phyloP scores from a whole-genome alignment of 208 protist species.

The Trypanosoma caninum region DNA sequence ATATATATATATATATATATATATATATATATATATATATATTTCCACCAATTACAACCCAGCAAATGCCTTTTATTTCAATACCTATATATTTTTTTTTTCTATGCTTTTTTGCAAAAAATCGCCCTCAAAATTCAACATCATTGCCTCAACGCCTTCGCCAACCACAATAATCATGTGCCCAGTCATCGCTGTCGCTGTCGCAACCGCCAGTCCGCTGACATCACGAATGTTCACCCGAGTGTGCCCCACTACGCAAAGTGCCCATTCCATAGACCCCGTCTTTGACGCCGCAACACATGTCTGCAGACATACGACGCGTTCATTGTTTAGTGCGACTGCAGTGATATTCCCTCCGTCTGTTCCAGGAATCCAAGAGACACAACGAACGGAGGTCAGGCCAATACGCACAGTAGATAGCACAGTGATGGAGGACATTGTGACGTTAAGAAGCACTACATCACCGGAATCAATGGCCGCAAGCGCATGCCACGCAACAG shows the following conservation, averaged over 20 bases:
- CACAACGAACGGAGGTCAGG: conserved; percentile 51
- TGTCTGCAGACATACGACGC: conserved; percentile 12
- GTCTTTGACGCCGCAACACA: neutral
- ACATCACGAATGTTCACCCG: conserved; percentile 62
- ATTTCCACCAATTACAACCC: too few relatives aligned
- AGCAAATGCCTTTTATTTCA: too few relatives aligned
- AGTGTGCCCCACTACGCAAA: conserved; percentile 5
- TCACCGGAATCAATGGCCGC: conserved; percentile 29
- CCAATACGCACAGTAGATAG: conserved; percentile 28
- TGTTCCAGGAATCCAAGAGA: conserved; percentile 24
- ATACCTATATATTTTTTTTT: neutral
- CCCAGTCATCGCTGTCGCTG: neutral
- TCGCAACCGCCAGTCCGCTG: conserved; percentile 41
- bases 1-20: too few relatives aligned
- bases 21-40: conserved; percentile 24
- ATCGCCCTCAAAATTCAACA: neutral
- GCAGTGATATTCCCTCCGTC: neutral
- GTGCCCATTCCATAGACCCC: neutral
- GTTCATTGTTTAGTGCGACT: conserved; percentile 44
- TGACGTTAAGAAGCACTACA: conserved; percentile 10
- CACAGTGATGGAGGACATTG: neutral
- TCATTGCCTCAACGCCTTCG: conserved; percentile 19
- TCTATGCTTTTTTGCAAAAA: neutral
- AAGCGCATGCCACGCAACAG: conserved; percentile 8
- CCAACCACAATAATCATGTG: conserved; percentile 15